Base-by-base conservation (phyloP, 768 basidiomycete genomes). In the Podaxis mareebaensis region DNA sequence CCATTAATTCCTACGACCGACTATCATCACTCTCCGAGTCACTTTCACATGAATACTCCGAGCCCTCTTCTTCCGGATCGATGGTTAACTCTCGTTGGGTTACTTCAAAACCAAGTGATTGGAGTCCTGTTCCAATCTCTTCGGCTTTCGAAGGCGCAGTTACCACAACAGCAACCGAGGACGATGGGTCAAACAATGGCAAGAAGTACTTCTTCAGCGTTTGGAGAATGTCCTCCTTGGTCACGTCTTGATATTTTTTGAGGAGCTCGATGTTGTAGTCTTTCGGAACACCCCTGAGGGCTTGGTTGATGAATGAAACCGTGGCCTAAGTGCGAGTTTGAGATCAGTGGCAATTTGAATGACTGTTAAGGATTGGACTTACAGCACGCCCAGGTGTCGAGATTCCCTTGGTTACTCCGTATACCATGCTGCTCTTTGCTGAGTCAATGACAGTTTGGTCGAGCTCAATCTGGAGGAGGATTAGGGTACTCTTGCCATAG, bases 391-490 rank as follows among this genome's bases (percentile, higher is more conserved):
- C 85, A 30, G 92, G 86, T 3, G 94, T 96, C 20, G 95, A 90
- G 22, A 96, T 91, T 51, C 83, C 81, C 70, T 87, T 86, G 0
- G 95, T 86, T 10, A 95, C 90, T 7, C 82, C 81, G 69, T 88
- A 98, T 3, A 97, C 95, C 66, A 97, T 89, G 53, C 87, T 91
- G 66, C 93, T 95, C 79, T 96, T 95, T 4, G 95, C 93, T 0
- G 93, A 91, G 67, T 98, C 95, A 40, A 99, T 76, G 8, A 87
- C 86, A 0, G 91, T 89, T 58, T 88, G 83, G 42, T 94, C 91
- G 8, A 99, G 78, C 44, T 83, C 81, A 67, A 96, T 86, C 95
- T 98, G 58, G 24, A 17, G 48, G 13, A 20, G 20, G 30, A 8
- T 36, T 39, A 63, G 15, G 39, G 58, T 22, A 1, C 20, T 15